A percentile compares a stretch with the other conserved stretches of the same genome.
phyloP scores from a whole-genome alignment of 805 yeast genomes.

The Geotrichum ghanense region DNA sequence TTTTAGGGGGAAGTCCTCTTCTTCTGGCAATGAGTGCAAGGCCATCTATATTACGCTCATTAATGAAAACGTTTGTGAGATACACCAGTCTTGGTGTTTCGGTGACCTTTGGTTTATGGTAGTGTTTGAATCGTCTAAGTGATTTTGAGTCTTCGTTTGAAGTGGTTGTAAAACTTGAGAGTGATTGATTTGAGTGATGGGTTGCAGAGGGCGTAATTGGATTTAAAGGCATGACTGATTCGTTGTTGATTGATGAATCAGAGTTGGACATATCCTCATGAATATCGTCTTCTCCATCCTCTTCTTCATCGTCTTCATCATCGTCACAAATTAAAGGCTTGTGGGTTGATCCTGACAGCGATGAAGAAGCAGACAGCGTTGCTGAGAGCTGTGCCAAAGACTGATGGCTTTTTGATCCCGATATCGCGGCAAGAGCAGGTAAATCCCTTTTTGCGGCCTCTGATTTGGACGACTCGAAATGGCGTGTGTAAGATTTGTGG shows the following conservation, averaged over 20 bases:
- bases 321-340: not conserved
- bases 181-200: not conserved
- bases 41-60: constrained; percentile 55
- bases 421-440: not conserved
- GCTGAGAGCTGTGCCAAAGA: constrained; percentile 11
- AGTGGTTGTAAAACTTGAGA: constrained; percentile 1
- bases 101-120: constrained; percentile 32
- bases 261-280: not conserved
- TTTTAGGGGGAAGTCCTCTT: constrained; percentile 72
- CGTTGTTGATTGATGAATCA: constrained; percentile 1
- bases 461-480: not conserved
- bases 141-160: constrained; percentile 4
- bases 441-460: not conserved
- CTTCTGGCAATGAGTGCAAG: constrained; percentile 73
- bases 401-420: not conserved
- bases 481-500: not conserved
- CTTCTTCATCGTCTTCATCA: not conserved
- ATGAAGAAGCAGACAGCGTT: constrained; percentile 17
- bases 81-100: constrained; percentile 40
- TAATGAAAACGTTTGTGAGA: constrained; percentile 44
- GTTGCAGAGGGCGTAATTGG: constrained; percentile 5
- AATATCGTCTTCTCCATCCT: not conserved
- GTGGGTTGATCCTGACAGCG: constrained; percentile 14
- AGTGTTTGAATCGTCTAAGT: constrained; percentile 21
- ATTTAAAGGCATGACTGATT: not conserved